phyloP scores from a whole-genome alignment of 2,329 filamentous ascomycete genomes.

The Ophiostoma ulmi region DNA sequence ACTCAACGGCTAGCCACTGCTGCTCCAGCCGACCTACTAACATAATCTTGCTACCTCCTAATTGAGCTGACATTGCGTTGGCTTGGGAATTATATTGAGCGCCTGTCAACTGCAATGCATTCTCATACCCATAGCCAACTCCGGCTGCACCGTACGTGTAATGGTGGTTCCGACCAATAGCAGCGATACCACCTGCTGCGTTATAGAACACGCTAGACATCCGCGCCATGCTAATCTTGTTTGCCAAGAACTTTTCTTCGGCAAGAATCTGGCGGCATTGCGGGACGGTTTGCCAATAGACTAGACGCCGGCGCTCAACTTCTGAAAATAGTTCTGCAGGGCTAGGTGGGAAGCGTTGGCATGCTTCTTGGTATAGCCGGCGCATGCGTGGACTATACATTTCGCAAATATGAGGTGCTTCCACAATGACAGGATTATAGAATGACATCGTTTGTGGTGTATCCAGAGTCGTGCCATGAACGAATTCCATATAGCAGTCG shows the following conservation, averaged over 20 bases:
- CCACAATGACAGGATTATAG: slow-evolving; percentile 28
- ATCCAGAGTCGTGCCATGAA: slow-evolving; percentile 32
- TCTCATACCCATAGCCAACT: slow-evolving; percentile 21
- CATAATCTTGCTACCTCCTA: slow-evolving; percentile 14
- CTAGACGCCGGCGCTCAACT: slow-evolving; percentile 31
- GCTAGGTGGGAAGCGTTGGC: slow-evolving; percentile 29
- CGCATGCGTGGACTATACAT: slow-evolving; percentile 40
- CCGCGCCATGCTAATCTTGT: not conserved
- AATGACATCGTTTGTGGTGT: slow-evolving; percentile 28
- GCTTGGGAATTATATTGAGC: slow-evolving; percentile 21
- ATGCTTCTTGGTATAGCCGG: slow-evolving; percentile 32
- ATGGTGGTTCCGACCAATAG: not conserved
- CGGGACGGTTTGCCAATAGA: slow-evolving; percentile 36
- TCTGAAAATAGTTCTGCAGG: slow-evolving; percentile 29
- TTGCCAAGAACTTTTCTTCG: slow-evolving; percentile 10
- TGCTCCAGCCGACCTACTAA: slow-evolving; percentile 17
- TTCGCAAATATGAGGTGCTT: slow-evolving; percentile 34
- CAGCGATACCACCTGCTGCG: not conserved
- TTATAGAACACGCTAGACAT: slow-evolving; percentile 14
- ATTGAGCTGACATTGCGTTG: slow-evolving; percentile 9
- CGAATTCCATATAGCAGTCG: slow-evolving; percentile 35
- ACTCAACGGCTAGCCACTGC: slow-evolving; percentile 17
- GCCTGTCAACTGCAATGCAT: slow-evolving; percentile 14
- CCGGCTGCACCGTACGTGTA: slow-evolving; percentile 22
- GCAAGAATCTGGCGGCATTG: slow-evolving; percentile 23